Evolutionary conservation across 495 filamentous ascomycete genomes (phyloP).

Genomic region (Penicillium ochrochloron): DNA sequence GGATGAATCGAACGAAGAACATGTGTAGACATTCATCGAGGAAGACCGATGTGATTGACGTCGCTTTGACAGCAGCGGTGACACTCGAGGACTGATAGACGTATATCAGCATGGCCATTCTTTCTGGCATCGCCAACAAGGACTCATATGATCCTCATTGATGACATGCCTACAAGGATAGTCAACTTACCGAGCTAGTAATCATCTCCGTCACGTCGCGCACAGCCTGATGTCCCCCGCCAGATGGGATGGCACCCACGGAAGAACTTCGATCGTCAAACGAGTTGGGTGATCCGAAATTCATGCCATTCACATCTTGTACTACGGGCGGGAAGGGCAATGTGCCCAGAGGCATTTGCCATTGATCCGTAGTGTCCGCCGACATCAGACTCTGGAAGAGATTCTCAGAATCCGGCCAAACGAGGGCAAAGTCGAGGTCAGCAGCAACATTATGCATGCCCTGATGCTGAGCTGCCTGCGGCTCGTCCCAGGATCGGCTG

Average conservation of each 20-base stretch:
- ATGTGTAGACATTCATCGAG: constrained; percentile 55
- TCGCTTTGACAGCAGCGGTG: constrained; percentile 52
- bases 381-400: constrained; percentile 54
- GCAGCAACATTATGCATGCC: constrained; percentile 33
- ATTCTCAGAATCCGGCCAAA: constrained; percentile 56
- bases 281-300: constrained; percentile 40
- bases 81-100: constrained; percentile 47
- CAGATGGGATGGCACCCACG: constrained; percentile 46
- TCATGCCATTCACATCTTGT: constrained; percentile 41
- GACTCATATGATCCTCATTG: not conserved
- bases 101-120: constrained; percentile 8
- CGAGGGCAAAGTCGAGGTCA: constrained; percentile 49
- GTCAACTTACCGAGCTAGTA: constrained; percentile 45
- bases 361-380: constrained; percentile 47
- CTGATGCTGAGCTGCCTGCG: constrained; percentile 25
- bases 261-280: constrained; percentile 46
- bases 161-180: not conserved
- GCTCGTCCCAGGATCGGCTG: constrained; percentile 35
- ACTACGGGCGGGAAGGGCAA: constrained; percentile 46
- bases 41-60: constrained; percentile 53
- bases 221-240: constrained; percentile 52
- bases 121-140: not conserved
- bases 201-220: constrained; percentile 55
- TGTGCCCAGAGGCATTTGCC: constrained; percentile 52
- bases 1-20: constrained; percentile 56